Evolutionary conservation across 2,329 filamentous ascomycete genomes (phyloP).

Genomic region (Microdochium bolleyi): DNA sequence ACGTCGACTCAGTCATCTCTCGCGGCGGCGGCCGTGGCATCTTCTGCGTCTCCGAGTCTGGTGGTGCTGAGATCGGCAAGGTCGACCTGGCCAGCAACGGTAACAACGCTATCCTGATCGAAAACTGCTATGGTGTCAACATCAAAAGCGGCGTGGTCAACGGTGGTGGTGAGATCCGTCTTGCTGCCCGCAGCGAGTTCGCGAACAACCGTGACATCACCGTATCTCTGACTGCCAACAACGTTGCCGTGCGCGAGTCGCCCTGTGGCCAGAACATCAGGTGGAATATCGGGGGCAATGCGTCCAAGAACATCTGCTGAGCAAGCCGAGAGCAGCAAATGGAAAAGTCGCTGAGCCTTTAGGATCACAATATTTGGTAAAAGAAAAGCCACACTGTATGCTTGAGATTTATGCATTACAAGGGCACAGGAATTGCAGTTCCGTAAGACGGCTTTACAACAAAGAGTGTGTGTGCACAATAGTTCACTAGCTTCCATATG

Average conservation of each 20-base stretch:
- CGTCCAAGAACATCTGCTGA: constrained; percentile 30
- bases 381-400: too few species aligned
- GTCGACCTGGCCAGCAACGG: constrained; percentile 44
- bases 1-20: constrained; percentile 42
- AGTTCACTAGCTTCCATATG: too few species aligned
- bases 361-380: too few species aligned
- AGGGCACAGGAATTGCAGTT: too few species aligned
- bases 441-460: too few species aligned
- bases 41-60: constrained; percentile 49
- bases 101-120: constrained; percentile 48
- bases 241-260: constrained; percentile 40
- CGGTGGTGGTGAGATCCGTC: constrained; percentile 46
- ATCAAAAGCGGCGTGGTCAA: constrained; percentile 42
- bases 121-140: constrained; percentile 50
- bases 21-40: constrained; percentile 48
- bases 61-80: constrained; percentile 38
- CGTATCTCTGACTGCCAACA: constrained; percentile 39
- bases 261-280: constrained; percentile 46
- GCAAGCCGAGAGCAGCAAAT: too few species aligned
- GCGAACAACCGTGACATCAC: constrained; percentile 42
- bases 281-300: constrained; percentile 40
- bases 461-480: too few species aligned
- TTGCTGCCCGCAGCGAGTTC: constrained; percentile 45
- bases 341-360: too few species aligned
- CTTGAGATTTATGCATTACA: too few species aligned